Conservation (phyloP, 306 rosid genomes). For the Trifolium pratense region DNA sequence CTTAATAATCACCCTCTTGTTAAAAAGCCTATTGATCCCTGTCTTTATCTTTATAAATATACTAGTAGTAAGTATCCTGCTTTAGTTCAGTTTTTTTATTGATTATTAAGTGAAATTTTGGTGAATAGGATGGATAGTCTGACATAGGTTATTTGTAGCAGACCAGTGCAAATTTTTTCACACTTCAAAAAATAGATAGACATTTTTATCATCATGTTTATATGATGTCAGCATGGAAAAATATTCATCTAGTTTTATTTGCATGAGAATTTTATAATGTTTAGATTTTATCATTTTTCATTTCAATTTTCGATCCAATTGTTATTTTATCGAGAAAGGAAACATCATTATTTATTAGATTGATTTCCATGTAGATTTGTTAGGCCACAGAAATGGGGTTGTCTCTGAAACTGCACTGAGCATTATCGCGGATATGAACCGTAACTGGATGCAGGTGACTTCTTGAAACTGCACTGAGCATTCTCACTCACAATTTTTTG, state of each 20-base stretch:
- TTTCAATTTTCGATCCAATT: not conserved
- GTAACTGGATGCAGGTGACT: slow-evolving; percentile 93
- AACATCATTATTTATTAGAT: not conserved
- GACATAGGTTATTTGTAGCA: slow-evolving; percentile 9
- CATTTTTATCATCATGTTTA: slow-evolving; percentile 5
- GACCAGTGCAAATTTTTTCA: not conserved
- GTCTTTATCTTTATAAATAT: slow-evolving; percentile 69
- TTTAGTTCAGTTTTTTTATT: slow-evolving; percentile 18
- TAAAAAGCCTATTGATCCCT: slow-evolving; percentile 81
- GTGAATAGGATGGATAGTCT: slow-evolving; percentile 11
- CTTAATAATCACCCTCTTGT: slow-evolving; percentile 71
- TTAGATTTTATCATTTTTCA: not conserved
- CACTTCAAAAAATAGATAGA: not conserved
- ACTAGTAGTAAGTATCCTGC: slow-evolving; percentile 62
- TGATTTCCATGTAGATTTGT: slow-evolving; percentile 42
- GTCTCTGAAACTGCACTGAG: slow-evolving; percentile 72
- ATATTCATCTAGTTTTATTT: slow-evolving; percentile 7
- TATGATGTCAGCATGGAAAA: slow-evolving; percentile 11
- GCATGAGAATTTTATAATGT: not conserved
- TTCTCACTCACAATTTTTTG: slow-evolving; percentile 8
- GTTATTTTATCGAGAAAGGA: not conserved
- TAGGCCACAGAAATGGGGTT: slow-evolving; percentile 48
- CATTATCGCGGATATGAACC: slow-evolving; percentile 84
- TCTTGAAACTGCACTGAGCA: no score
- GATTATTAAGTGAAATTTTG: slow-evolving; percentile 14